Evolutionary conservation across 208 protist species (phyloP).

Genomic region (Blastocrithidia nonstop): DNA sequence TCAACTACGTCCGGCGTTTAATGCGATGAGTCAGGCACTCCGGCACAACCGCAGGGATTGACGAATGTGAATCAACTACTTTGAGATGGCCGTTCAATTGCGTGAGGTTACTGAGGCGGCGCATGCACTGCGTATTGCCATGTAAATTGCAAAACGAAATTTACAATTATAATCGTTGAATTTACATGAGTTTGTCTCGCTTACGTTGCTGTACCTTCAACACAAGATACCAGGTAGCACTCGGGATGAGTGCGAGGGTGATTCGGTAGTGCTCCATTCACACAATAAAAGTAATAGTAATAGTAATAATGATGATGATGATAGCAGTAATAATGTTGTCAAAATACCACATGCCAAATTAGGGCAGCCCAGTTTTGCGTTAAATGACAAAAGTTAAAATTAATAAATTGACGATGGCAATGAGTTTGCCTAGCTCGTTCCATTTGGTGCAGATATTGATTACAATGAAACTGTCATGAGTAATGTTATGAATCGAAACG

Average conservation of each 20-base stretch:
- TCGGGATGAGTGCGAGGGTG: slow-evolving; percentile 4
- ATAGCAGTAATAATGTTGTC: neutral
- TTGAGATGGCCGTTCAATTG: slow-evolving; percentile 72
- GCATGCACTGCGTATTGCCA: slow-evolving; percentile 55
- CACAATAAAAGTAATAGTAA: slow-evolving; percentile 9
- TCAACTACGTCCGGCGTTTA: slow-evolving; percentile 74
- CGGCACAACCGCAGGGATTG: slow-evolving; percentile 75
- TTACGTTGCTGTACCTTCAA: slow-evolving; percentile 67
- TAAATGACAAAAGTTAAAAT: neutral
- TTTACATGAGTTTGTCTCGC: slow-evolving; percentile 54
- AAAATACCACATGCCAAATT: neutral
- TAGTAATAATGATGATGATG: neutral
- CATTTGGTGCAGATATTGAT: slow-evolving; percentile 21
- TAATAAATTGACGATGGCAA: slow-evolving; percentile 7
- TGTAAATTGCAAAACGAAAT: slow-evolving; percentile 63
- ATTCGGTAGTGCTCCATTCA: slow-evolving; percentile 10
- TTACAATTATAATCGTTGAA: slow-evolving; percentile 40
- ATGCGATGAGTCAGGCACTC: slow-evolving; percentile 80
- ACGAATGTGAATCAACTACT: slow-evolving; percentile 89
- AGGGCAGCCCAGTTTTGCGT: neutral
- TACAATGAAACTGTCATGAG: neutral
- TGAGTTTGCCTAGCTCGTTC: slow-evolving; percentile 8
- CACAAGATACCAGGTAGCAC: slow-evolving; percentile 46
- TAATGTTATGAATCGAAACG: neutral
- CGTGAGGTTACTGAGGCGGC: slow-evolving; percentile 74